These are phyloP conservation scores for Globisporangium uncinulatum DNA, from an alignment of 352 stramenopile genomes.

Conservation along the genomic window DNA sequence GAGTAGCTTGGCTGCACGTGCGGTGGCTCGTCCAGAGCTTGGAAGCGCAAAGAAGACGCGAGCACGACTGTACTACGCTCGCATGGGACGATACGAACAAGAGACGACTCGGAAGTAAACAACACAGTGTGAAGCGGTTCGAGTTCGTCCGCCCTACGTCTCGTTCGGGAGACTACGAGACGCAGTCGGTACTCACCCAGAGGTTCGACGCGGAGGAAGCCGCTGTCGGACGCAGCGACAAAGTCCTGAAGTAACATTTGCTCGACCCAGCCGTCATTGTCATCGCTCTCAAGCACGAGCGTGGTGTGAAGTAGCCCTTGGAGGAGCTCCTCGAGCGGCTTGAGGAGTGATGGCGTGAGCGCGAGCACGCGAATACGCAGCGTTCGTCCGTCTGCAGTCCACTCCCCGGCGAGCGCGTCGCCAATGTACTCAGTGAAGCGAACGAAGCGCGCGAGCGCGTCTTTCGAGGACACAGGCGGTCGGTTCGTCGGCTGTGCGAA, in stretches of 20 bases:
- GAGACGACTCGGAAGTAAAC: slow-evolving; percentile 10
- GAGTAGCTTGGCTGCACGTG: slow-evolving; percentile 22
- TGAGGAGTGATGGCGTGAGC: slow-evolving; percentile 27
- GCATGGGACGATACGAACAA: slow-evolving; percentile 12
- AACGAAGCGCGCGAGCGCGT: slow-evolving; percentile 39
- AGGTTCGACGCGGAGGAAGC: slow-evolving; percentile 31
- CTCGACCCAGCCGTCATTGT: slow-evolving; percentile 5
- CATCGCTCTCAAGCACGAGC: slow-evolving; percentile 6
- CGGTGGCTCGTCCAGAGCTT: not conserved
- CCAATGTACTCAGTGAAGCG: slow-evolving; percentile 55
- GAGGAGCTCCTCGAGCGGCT: slow-evolving; percentile 39
- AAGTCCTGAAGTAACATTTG: too few species aligned
- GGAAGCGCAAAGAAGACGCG: not conserved
- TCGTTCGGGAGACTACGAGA: slow-evolving; percentile 3
- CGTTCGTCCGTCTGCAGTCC: slow-evolving; percentile 30
- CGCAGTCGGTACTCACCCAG: slow-evolving; percentile 25
- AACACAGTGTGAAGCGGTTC: too few species aligned
- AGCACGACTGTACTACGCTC: not conserved
- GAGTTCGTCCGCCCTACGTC: not conserved
- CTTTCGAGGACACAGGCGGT: slow-evolving; percentile 20
- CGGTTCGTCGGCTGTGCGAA: slow-evolving; percentile 53
- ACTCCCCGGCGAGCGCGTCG: slow-evolving; percentile 30
- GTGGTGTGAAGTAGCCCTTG: slow-evolving; percentile 29
- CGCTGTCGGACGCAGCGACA: slow-evolving; percentile 6
- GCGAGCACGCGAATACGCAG: slow-evolving; percentile 35